A percentile compares a stretch with the other conserved stretches of the same genome.
Conservation (phyloP, 139 green algal species). For the Chlorella sp. region DNA sequence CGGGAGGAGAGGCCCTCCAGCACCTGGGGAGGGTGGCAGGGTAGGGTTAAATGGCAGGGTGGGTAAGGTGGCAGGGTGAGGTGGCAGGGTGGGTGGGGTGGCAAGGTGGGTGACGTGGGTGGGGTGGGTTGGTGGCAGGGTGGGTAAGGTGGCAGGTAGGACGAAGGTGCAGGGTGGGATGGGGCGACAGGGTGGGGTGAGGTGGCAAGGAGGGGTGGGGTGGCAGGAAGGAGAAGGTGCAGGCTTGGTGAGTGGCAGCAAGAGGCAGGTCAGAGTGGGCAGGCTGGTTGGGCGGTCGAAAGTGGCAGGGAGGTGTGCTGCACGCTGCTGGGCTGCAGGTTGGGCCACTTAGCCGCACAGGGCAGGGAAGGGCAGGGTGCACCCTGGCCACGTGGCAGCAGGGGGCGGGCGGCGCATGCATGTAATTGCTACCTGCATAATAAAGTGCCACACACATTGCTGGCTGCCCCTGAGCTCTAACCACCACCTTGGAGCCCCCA, state of each 20-base stretch:
- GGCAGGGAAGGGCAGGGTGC: not conserved
- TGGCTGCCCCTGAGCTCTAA: not conserved
- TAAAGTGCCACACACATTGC: not conserved
- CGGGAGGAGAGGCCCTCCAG: conserved; percentile 60
- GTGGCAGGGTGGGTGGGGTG: not conserved
- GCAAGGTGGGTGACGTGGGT: not conserved
- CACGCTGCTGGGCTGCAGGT: too few relatives aligned
- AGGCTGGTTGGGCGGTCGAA: too few relatives aligned
- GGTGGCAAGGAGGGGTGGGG: not conserved
- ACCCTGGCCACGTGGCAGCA: too few relatives aligned
- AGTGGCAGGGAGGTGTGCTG: not conserved
- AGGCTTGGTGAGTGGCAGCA: not conserved
- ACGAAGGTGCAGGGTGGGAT: not conserved
- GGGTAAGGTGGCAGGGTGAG: not conserved
- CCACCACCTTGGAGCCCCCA: too few relatives aligned
- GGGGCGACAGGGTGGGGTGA: not conserved
- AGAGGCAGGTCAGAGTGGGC: too few relatives aligned
- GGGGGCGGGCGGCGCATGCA: too few relatives aligned
- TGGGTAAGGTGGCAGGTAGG: not conserved
- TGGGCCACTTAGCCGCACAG: too few relatives aligned
- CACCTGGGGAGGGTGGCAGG: conserved; percentile 49
- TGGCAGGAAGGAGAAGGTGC: too few relatives aligned
- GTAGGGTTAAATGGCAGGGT: not conserved
- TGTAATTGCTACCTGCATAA: not conserved
- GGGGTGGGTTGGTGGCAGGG: not conserved